Conservation (phyloP, 306 rosid species). For the Oemleria cerasiformis region DNA sequence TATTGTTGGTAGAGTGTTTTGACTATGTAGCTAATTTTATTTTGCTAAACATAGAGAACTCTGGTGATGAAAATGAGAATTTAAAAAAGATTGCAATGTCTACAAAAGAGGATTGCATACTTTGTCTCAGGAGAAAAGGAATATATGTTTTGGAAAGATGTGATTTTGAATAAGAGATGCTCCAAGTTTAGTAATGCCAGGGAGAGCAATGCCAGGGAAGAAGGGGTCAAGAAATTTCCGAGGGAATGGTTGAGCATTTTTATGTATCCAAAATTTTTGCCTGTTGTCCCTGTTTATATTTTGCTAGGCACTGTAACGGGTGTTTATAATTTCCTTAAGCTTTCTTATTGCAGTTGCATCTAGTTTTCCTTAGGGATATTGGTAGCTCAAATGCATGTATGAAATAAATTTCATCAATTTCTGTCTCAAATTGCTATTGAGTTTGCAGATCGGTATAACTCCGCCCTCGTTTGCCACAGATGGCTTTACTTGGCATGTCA, state of each 20-base stretch:
- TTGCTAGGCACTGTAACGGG: neutral
- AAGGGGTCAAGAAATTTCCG: no score
- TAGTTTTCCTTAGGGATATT: slow-evolving; percentile 1
- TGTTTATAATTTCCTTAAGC: neutral
- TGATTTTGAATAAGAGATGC: neutral
- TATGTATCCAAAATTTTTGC: neutral
- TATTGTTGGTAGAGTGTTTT: neutral
- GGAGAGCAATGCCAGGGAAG: neutral
- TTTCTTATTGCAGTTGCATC: neutral
- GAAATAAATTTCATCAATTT: slow-evolving; percentile 24
- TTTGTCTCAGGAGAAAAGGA: neutral
- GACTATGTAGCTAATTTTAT: neutral
- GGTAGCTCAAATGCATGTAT: slow-evolving; percentile 4
- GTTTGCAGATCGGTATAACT: slow-evolving; percentile 99
- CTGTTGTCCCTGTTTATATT: neutral
- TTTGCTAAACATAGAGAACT: neutral
- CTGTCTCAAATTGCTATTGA: slow-evolving; percentile 69
- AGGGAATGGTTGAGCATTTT: neutral
- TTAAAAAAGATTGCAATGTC: neutral
- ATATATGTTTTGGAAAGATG: neutral
- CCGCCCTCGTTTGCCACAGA: slow-evolving; percentile 99
- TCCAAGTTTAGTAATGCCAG: neutral
- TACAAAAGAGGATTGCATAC: neutral
- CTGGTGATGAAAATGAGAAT: neutral
- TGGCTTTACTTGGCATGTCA: slow-evolving; percentile 95